Percentiles rank a stretch among this genome's conserved stretches.
Conservation (phyloP, 2,329 filamentous ascomycete genomes). For the Penicillium psychrosexuale region DNA sequence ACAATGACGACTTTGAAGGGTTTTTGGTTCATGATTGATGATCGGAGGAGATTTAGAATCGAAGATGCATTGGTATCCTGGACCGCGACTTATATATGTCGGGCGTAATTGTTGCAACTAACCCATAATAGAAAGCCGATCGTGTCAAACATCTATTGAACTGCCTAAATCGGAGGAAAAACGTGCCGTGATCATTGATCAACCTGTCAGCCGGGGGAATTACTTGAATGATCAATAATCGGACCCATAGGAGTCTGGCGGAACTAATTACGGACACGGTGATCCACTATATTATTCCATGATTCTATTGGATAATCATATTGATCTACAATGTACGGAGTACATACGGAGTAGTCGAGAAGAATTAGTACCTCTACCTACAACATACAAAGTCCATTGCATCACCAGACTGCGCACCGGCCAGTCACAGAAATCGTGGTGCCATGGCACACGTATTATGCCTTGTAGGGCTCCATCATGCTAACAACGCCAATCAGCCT, state of each 20-base stretch:
- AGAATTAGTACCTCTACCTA: neutral
- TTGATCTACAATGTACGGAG: neutral
- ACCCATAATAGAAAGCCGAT: neutral
- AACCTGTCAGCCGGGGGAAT: neutral
- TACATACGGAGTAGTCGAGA: too few relatives aligned
- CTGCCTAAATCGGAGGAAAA: neutral
- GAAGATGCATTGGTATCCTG: too few relatives aligned
- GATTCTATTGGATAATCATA: neutral
- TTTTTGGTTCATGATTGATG: neutral
- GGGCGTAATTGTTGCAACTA: neutral
- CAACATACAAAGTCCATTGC: too few relatives aligned
- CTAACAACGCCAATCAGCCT: neutral
- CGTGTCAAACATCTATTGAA: neutral
- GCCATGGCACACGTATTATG: too few relatives aligned
- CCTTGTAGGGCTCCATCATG: neutral
- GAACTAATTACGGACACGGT: neutral
- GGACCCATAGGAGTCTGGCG: neutral
- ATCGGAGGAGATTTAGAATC: neutral
- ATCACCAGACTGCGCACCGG: neutral
- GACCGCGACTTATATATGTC: neutral
- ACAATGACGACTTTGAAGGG: slow-evolving; percentile 43
- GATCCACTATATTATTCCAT: neutral
- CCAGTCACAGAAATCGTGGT: too few relatives aligned
- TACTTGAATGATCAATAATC: slow-evolving; percentile 1
- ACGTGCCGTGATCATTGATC: neutral